Evolutionary conservation across 441 rosid genomes (phyloP), one percentile per base, ranked within the genome.

Genomic region (Aquilaria agallochum): DNA sequence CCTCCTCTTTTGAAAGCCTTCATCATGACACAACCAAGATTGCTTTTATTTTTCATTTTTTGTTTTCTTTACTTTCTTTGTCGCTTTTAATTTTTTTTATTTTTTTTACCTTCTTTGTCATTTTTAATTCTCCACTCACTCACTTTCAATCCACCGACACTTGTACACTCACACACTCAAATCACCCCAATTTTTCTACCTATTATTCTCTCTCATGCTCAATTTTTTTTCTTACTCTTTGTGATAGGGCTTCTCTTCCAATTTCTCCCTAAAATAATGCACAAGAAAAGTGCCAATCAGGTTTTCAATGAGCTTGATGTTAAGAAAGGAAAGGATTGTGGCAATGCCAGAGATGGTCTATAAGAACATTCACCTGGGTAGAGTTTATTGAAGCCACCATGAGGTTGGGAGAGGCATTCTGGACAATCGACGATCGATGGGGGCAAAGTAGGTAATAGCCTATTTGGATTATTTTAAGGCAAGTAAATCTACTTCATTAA

Each of bases 321-420:
- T 58, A 31, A 57, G 2, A 49, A 55, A 57, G 54, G 53, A 30
- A 58, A 59, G 2, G 63, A 59, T 49, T 20, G 40, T 20, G 50
- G n/a, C 0, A 32, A 40, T 14, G 20, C 0, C 27, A 63, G 59
- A 64, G 64, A 11, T 5, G 70, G 11, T 60, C 68, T 30, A 66
- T 62, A 8, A 80, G 78, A 62, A 74, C 71, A 55, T 88, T 69
- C 50, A 74, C 59, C 10, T 86, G 92, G 96, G 78, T 68, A 1
- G 90, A 85, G 62, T 66, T 92, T 32, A 80, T 75, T 67, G 63
- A 52, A 53, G 60, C 77, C 32, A 85, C 95, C 5, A 20, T 20
- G 27, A 20, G 27, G 27, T 20, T 20, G 27, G 27, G 27, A 20
- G 27, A 20, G 27, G 27, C 27, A 20, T 20, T 20, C 27, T 20